Evolutionary conservation across 2,329 filamentous ascomycete genomes (phyloP), one percentile per base, ranked within the genome.

Genomic region (Nemania diffusa): DNA sequence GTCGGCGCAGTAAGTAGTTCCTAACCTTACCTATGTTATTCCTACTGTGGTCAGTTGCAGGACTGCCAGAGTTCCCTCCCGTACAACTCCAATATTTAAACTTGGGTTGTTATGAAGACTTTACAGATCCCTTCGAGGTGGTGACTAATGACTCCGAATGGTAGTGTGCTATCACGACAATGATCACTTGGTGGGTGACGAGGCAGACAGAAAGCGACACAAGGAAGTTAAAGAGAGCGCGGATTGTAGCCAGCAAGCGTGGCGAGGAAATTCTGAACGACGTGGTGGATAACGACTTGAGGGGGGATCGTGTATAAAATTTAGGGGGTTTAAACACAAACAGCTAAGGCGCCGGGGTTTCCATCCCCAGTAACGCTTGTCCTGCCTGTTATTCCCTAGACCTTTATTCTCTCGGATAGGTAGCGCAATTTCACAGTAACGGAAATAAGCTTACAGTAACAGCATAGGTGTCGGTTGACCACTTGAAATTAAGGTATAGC

Each of bases 161-260:
- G n/a, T n/a, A 68, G 65, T 84, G 83, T 63, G 62, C 81, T 5
- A 75, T 80, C 34, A 84, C 79, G 0, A 55, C 80, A 4, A 53
- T 81, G 0, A 22, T 70, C 26, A 83, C 82, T 0, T 85, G 83
- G 83, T 82, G 79, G 78, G 76, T 82, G 8, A 85, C 82, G 1
- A 71, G 79, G 46, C 74, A 78, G 42, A 82, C 81, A 1, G 83
- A 84, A 69, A 72, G 76, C 2, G 80, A 84, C 32, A 85, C 83
- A 22, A 77, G 83, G 20, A 78, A 73, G 62, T 69, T 84, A 53
- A 84, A 84, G 75, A 70, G 78, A 27, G 79, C 79, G 9, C 79
- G 80, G 50, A 67, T 83, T 3, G 77, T 73, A 11, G 83, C 83
- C 1, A 78, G 79, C 44, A 80, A 78, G 70, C 77, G 76, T 17